Percentiles rank a stretch among this genome's conserved stretches.
Evolutionary conservation across 2,329 filamentous ascomycete genomes (phyloP).

Genomic region (Emmonsiellopsis sp.): DNA sequence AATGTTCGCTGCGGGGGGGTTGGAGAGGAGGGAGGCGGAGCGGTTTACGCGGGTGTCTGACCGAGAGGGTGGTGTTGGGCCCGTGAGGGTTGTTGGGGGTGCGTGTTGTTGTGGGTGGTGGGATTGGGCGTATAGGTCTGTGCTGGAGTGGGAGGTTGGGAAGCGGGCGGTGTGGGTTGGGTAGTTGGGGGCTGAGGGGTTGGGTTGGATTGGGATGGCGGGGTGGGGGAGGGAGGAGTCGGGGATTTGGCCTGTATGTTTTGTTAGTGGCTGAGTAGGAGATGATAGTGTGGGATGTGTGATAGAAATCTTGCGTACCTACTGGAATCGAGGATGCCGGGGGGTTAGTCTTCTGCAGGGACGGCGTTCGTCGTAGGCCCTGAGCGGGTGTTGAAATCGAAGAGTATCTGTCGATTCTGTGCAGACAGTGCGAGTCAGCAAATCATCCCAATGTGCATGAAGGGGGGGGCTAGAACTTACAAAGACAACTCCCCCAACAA

Average conservation of each 20-base stretch:
- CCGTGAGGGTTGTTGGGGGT: neutral
- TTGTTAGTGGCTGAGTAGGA: neutral
- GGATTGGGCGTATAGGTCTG: conserved; percentile 8
- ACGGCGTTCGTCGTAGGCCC: neutral
- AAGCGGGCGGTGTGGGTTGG: conserved; percentile 4
- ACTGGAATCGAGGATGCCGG: neutral
- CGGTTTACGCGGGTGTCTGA: neutral
- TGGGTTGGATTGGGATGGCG: neutral
- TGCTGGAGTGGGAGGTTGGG: conserved; percentile 3
- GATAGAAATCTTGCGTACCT: neutral
- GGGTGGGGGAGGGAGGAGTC: conserved; percentile 2
- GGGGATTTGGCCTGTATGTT: neutral
- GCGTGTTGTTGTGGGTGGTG: neutral
- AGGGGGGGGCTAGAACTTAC: conserved; percentile 40
- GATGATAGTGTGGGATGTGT: neutral
- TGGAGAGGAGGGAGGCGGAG: neutral
- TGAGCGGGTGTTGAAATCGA: conserved; percentile 1
- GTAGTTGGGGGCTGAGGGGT: conserved; percentile 7
- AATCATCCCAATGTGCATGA: neutral
- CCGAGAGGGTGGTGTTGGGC: neutral
- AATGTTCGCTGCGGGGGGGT: conserved; percentile 1
- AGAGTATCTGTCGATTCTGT: conserved; percentile 22
- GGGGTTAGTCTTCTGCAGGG: neutral
- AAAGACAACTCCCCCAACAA: conserved; percentile 73
- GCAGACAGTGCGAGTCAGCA: neutral